These are phyloP conservation scores for Phytophthora niederhauseri DNA, from an alignment of 352 stramenopile species.

Conservation along the genomic window DNA sequence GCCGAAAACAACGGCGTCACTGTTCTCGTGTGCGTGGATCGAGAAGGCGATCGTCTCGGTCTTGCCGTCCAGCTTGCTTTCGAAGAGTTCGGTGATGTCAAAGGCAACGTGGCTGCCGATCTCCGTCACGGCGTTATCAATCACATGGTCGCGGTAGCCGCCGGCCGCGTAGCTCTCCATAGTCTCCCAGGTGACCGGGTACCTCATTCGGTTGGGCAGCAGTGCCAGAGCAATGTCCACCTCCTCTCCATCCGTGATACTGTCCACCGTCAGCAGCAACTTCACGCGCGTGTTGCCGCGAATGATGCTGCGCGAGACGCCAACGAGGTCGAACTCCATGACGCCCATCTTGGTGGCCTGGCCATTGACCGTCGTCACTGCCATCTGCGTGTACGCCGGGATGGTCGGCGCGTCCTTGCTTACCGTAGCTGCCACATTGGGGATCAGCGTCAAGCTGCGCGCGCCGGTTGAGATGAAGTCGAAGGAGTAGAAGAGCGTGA, in stretches of 20 bases:
- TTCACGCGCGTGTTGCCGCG: conserved; percentile 70
- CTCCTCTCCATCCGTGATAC: conserved; percentile 42
- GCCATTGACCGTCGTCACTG: conserved; percentile 50
- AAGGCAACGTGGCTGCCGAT: conserved; percentile 74
- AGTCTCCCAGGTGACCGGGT: conserved; percentile 73
- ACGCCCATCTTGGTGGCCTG: conserved; percentile 61
- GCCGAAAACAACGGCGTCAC: conserved; percentile 57
- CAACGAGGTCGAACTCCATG: conserved; percentile 70
- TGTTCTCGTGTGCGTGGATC: conserved; percentile 59
- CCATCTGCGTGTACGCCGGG: conserved; percentile 65
- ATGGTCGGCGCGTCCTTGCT: conserved; percentile 48
- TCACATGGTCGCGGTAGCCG: conserved; percentile 52
- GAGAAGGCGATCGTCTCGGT: conserved; percentile 64
- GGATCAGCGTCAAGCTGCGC: conserved; percentile 58
- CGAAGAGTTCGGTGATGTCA: conserved; percentile 84
- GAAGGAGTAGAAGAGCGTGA: conserved; percentile 82
- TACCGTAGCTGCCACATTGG: conserved; percentile 68
- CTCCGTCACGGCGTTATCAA: conserved; percentile 57
- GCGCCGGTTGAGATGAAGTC: conserved; percentile 75
- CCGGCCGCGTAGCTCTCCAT: conserved; percentile 42
- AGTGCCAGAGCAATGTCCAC: conserved; percentile 60
- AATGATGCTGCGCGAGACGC: conserved; percentile 70
- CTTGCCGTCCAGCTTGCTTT: conserved; percentile 47
- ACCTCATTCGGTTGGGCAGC: conserved; percentile 49
- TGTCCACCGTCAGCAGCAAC: conserved; percentile 73